phyloP scores from a whole-genome alignment of 495 filamentous ascomycete species.

The Trichoderma reesei region DNA sequence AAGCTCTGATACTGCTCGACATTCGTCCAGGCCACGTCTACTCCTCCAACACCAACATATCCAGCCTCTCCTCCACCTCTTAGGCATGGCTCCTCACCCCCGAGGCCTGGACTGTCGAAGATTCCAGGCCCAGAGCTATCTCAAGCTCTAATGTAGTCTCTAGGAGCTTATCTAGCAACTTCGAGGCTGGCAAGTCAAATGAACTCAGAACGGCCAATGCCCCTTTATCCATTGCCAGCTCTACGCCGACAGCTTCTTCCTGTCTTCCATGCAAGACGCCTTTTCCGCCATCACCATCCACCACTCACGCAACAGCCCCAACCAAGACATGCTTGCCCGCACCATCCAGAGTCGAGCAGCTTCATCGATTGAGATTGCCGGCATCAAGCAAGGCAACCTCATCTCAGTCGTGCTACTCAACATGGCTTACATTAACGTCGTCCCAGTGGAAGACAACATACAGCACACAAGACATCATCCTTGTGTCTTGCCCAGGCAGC shows the following conservation, averaged over 20 bases:
- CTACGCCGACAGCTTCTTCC: slow-evolving; percentile 19
- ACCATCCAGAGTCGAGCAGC: slow-evolving; percentile 13
- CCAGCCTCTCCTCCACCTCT: neutral
- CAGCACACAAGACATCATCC: neutral
- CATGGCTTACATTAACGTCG: neutral
- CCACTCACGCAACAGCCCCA: slow-evolving; percentile 3
- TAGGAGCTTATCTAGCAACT: slow-evolving; percentile 13
- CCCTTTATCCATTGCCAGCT: slow-evolving; percentile 32
- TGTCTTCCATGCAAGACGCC: slow-evolving; percentile 23
- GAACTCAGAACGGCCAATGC: slow-evolving; percentile 17
- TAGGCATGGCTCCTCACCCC: neutral
- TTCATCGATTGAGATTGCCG: neutral
- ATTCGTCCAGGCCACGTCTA: neutral
- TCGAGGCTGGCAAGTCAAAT: slow-evolving; percentile 15
- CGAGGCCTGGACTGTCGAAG: slow-evolving; percentile 9
- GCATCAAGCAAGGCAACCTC: neutral
- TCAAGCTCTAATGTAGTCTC: neutral
- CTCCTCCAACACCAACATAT: neutral
- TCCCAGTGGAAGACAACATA: neutral
- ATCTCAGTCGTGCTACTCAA: neutral
- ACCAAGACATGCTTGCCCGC: slow-evolving; percentile 14
- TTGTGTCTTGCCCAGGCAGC: neutral
- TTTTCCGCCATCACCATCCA: slow-evolving; percentile 17
- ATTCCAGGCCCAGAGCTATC: neutral
- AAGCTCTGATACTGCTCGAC: no score